A percentile compares a stretch with the other conserved stretches of the same genome.
These are phyloP conservation scores for Plasmodium vivax DNA, from an alignment of 169 alveolate genomes.

Conservation along the genomic window DNA sequence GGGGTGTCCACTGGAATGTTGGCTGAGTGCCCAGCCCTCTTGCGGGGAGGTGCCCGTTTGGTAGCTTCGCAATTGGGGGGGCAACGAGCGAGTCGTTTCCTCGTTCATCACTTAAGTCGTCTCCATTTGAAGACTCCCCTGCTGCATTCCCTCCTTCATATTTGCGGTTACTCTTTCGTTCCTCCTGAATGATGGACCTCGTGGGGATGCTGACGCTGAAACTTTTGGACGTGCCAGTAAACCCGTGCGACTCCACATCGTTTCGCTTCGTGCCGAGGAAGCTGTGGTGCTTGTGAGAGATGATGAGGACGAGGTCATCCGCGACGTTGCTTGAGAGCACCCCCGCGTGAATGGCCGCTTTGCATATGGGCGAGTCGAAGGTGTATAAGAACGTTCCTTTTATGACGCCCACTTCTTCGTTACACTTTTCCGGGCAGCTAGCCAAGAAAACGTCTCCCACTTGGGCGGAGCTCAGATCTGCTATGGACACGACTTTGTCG, in stretches of 20 bases:
- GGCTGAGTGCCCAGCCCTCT: conserved; percentile 1
- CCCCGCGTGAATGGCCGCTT: conserved; percentile 94
- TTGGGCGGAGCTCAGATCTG: conserved; percentile 73
- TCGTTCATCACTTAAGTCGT: neutral
- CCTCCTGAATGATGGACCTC: conserved; percentile 29
- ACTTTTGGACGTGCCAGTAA: conserved; percentile 42
- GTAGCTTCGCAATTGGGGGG: neutral
- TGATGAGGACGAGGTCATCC: conserved; percentile 76
- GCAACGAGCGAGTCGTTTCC: neutral
- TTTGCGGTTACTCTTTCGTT: conserved; percentile 50
- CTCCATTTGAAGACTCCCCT: neutral
- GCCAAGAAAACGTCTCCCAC: conserved; percentile 78
- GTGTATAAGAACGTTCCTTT: conserved; percentile 91
- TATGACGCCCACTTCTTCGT: conserved; percentile 73
- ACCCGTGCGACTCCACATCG: conserved; percentile 54
- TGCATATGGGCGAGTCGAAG: conserved; percentile 91
- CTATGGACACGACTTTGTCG: conserved; percentile 79
- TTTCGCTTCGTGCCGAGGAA: conserved; percentile 67
- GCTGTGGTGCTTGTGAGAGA: conserved; percentile 39
- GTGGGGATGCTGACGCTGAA: conserved; percentile 66
- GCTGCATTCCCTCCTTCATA: conserved; percentile 14
- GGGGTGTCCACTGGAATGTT: conserved; percentile 72
- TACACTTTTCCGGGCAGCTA: conserved; percentile 74
- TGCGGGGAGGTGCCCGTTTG: neutral
- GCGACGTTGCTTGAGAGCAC: conserved; percentile 82